Evolutionary conservation across 202 grass and related monocot genomes (phyloP).

Genomic region (Bolboschoenoplectus hybrid): DNA sequence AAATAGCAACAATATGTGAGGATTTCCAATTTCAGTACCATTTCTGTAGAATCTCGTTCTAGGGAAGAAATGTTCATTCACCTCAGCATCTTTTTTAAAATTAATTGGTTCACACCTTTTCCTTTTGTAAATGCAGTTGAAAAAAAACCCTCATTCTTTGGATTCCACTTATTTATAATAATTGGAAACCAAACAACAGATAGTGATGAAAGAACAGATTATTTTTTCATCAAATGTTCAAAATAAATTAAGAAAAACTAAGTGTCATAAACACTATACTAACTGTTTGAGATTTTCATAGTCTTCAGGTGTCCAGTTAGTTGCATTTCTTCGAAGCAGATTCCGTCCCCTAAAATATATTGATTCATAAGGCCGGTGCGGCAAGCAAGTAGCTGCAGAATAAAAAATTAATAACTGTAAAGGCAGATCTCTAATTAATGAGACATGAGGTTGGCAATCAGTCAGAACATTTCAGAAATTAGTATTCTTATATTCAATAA

Average conservation of each 20-base stretch:
- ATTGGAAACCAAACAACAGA: background rate
- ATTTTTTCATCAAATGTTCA: background rate
- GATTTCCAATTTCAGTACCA: background rate
- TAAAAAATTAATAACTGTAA: slow-evolving; percentile 35
- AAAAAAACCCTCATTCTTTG: background rate
- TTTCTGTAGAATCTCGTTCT: background rate
- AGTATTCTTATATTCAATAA: slow-evolving; percentile 11
- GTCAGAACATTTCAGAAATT: slow-evolving; percentile 2
- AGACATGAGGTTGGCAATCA: background rate
- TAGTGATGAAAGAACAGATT: background rate
- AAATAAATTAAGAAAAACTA: background rate
- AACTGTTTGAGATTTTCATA: slow-evolving; percentile 35
- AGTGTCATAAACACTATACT: slow-evolving; percentile 33
- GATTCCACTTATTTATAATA: background rate
- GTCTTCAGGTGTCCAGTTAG: slow-evolving; percentile 59
- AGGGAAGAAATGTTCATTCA: background rate
- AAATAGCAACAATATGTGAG: background rate
- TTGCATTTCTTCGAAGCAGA: slow-evolving; percentile 50
- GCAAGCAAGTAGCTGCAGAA: slow-evolving; percentile 59
- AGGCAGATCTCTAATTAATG: slow-evolving; percentile 20
- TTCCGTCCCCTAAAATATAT: slow-evolving; percentile 53
- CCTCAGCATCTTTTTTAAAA: background rate
- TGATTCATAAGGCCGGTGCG: slow-evolving; percentile 43
- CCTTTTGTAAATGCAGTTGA: background rate
- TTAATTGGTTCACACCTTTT: background rate